Evolutionary conservation across 2,329 filamentous ascomycete species (phyloP).

Genomic region (Elsinoe arachidis): DNA sequence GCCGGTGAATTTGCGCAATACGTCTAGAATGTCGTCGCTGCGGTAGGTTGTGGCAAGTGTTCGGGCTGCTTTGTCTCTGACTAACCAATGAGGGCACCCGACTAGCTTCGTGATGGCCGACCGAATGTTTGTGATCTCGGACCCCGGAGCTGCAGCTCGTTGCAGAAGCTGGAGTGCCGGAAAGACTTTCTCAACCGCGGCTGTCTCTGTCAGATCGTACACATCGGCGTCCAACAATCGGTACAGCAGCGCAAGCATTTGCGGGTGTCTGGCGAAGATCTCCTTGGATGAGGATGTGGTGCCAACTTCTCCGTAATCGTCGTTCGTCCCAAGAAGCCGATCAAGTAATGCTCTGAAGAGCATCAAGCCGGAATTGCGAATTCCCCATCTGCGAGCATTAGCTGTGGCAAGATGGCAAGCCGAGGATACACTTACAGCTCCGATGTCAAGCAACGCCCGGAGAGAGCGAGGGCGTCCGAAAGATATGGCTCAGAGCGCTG

Average conservation of each 20-base stretch:
- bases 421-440: conserved; percentile 50
- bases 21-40: conserved; percentile 4
- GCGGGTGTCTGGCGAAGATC: conserved; percentile 61
- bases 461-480: conserved; percentile 66
- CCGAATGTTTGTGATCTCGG: conserved; percentile 48
- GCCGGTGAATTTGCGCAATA: neutral
- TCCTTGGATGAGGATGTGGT: conserved; percentile 44
- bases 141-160: conserved; percentile 57
- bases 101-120: conserved; percentile 54
- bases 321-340: conserved; percentile 64
- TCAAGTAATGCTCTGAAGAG: conserved; percentile 80
- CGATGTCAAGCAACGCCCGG: conserved; percentile 68
- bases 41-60: conserved; percentile 44
- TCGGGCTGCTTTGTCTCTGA: conserved; percentile 70
- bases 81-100: conserved; percentile 65
- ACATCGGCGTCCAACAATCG: conserved; percentile 42
- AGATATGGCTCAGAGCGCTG: conserved; percentile 66
- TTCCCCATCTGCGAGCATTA: conserved; percentile 62
- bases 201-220: conserved; percentile 5
- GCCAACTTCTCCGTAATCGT: conserved; percentile 52
- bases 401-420: neutral
- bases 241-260: conserved; percentile 55
- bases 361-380: conserved; percentile 86
- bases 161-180: conserved; percentile 75
- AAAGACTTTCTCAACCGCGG: conserved; percentile 58